Base-by-base conservation (phyloP, 495 filamentous ascomycete genomes). In the Penicillium paxilli region DNA sequence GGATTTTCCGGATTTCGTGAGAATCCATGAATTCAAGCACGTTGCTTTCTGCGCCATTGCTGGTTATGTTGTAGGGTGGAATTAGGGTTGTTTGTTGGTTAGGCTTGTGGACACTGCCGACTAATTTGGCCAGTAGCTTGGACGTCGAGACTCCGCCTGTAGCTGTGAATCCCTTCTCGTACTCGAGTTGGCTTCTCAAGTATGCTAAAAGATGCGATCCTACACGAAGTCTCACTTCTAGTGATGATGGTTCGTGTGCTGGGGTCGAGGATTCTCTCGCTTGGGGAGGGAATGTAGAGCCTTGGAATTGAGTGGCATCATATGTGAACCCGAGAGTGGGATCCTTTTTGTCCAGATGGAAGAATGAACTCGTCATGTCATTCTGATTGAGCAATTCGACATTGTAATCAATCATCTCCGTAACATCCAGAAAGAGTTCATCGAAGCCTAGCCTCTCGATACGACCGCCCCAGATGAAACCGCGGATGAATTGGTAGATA, bases 141-240 rank as follows among this genome's bases (percentile, higher is more conserved):
- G 85, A 90, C 4, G 90, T 96, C 2, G 91, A 85, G 3, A 96
- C 84, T 9, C 93, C 93, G n/a, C 88, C 91, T 1, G 91, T 89
- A 32, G 85, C 85, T 5, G 91, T 94, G 69, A 91, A 96, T 4
- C 90, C 90, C 58, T 85, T 87, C n/a, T 89, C 76, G 38, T 86
- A 73, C 48, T 94, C 88, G 7, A 98, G 77, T 54, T 80, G 80
- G 24, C 78, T 66, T 20, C 92, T 83, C 17, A 98, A 70, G 66
- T 91, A 79, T 8, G 74, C 69, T 2, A 89, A 88, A 30, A 98
- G 72, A 68, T 96, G 90, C 14, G 88, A 88, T 1, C 81, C 89
- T 19, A 92, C 65, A 11, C 85, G 66, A 21, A 92, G 76, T 24
- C 83, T 82, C 32, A 77, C 72, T 33, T 73, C 69, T 1, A 85